Base-by-base conservation (phyloP, 345 rosid genomes). In the Populus euphratica region DNA sequence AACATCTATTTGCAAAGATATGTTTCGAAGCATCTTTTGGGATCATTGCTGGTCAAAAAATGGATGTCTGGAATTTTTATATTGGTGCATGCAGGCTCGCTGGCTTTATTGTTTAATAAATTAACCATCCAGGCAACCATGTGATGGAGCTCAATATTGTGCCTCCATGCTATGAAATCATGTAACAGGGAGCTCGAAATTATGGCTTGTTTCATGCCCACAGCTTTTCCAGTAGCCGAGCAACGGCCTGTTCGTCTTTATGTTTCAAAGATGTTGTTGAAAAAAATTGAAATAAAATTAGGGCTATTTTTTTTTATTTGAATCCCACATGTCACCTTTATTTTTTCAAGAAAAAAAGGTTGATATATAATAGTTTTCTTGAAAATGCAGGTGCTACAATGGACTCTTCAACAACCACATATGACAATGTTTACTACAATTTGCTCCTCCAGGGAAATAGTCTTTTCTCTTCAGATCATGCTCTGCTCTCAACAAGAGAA, bases 381-480 rank as follows among this genome's bases (percentile, higher is more conserved):
- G 35, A 81, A 71, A 91, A 83, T 14, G 97, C 97, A 0, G 94
- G 98, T 3, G 73, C 94, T 5, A 70, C 87, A 5, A 13, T 91
- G 78, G 97, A 92, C 77, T 70, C 82, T 13, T 81, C 90, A 9
- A 39, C 83, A 1, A 61, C 87, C 0, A 17, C 47, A 18, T 94
- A 90, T 21, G 97, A 94, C 85, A 89, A 92, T 29, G 75, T 81
- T 0, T 94, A 93, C 78, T 92, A 82, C 91, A 90, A 87, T 87
- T 80, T 89, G 78, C 86, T 94, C 21, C 83, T 89, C 7, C 87
- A 89, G 67, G 97, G 98, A 39, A 84, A 84, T 81, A 86, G 94
- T 47, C 70, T 93, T 16, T 90, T 94, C 87, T 86, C 97, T 47
- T 94, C 98, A 0, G 97, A 94, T 72, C 90, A 94, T 76, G 85